Evolutionary conservation across 1,284 basidiomycete genomes (phyloP).

Genomic region (Heimioporus punctisporus): DNA sequence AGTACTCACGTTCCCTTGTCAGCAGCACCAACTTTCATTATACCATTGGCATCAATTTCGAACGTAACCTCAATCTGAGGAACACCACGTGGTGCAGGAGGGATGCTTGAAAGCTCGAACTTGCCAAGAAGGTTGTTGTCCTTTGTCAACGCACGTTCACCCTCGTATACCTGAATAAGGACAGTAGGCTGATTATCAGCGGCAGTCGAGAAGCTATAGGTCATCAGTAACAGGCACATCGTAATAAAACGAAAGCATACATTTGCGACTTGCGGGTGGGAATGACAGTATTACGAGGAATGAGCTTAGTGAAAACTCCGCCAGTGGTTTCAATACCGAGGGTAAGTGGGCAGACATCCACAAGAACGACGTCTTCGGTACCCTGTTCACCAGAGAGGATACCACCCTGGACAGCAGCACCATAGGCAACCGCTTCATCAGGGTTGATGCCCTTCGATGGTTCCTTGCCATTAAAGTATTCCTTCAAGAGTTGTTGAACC

Average conservation of each 20-base stretch:
- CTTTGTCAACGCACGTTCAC: conserved; percentile 95
- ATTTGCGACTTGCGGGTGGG: conserved; percentile 98
- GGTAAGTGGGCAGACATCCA: conserved; percentile 95
- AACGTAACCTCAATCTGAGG: conserved; percentile 96
- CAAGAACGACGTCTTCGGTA: conserved; percentile 86
- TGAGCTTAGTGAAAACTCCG: conserved; percentile 98
- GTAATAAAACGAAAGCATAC: conserved; percentile 36
- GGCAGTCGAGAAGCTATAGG: conserved; percentile 86
- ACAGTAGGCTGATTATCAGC: conserved; percentile 95
- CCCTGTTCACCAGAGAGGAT: conserved; percentile 91
- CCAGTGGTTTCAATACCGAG: conserved; percentile 99
- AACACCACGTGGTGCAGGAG: conserved; percentile 94
- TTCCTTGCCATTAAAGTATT: conserved; percentile 90
- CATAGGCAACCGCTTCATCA: conserved; percentile 95
- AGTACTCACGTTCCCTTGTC: conserved; percentile 88
- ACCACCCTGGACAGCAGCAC: conserved; percentile 98
- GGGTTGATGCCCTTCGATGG: conserved; percentile 95
- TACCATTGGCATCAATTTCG: conserved; percentile 94
- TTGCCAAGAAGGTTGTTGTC: conserved; percentile 99
- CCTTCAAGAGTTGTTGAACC: conserved; percentile 96
- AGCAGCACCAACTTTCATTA: conserved; percentile 85
- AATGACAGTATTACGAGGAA: conserved; percentile 96
- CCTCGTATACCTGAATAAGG: conserved; percentile 92
- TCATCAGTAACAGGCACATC: background rate
- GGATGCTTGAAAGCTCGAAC: conserved; percentile 93